Evolutionary conservation across 768 basidiomycete species (phyloP), one percentile per base, ranked within the genome.

Genomic region (Phanerochaete sordida): DNA sequence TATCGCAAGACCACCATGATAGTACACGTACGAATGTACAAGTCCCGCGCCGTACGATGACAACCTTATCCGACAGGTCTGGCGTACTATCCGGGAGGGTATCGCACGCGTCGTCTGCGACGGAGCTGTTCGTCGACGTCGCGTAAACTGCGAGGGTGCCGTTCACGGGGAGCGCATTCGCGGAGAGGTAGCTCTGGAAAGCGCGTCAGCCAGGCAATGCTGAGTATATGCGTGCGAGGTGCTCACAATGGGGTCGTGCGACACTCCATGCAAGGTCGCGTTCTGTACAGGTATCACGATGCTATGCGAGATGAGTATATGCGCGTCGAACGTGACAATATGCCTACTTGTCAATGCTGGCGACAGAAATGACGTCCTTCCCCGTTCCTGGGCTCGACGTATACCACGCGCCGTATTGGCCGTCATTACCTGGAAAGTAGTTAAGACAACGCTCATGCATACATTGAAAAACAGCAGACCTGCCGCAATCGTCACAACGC

Each of bases 381-480:
- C 76, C 85, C 66, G 78, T 73, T 64, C 80, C 77, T 62, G 87
- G 76, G 64, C 74, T 67, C 49, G 78, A 80, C 0, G 83, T 75
- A 67, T 81, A 87, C 83, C 85, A 88, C 2, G 84, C 77, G 3
- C 88, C 87, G 28, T 76, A 77, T 8, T 75, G 65, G 8, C 84
- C 85, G 28, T 72, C 71, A 61, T 73, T 73, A 6, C 66, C 66
- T 60, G 30, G 61, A 44, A 62, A 39, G 44, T 58, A 11, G 54
- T 9, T 24, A 58, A 15, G 33, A 7, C 54, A 85, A 6, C n/a
- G n/a, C 24, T 12, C 58, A 19, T 46, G 8, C 33, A 35, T 35
- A 35, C 7, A 35, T 35, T 6, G 33, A 6, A 6, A 35, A 35
- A 19, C 5, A 49, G 7, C 55, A 28, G 83, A 28, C 86, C 87